These are phyloP conservation scores for Phyllosticta citrichinensis DNA, from an alignment of 2,329 filamentous ascomycete species.

Conservation along the genomic window DNA sequence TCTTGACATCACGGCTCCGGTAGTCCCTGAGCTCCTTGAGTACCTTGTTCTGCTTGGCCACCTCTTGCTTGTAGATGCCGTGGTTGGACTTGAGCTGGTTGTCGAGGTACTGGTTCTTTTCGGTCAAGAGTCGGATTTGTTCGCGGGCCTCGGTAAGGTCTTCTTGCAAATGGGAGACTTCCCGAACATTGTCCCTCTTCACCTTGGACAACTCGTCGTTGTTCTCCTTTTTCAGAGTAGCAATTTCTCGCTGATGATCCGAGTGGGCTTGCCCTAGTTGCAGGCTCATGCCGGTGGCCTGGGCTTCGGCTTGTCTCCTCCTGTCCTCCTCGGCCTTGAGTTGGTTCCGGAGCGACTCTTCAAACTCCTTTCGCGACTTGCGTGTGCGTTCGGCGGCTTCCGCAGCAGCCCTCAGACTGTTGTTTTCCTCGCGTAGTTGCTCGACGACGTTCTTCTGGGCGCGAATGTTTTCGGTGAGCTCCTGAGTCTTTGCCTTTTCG, in stretches of 20 bases:
- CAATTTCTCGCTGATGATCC: conserved; percentile 1
- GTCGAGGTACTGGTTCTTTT: conserved; percentile 8
- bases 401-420: conserved; percentile 3
- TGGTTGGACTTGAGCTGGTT: conserved; percentile 4
- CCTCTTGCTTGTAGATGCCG: conserved; percentile 1
- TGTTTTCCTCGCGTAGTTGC: conserved; percentile 36
- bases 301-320: conserved; percentile 6
- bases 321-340: conserved; percentile 8
- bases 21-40: background rate
- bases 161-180: conserved; percentile 2
- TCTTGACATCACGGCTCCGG: background rate
- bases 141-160: conserved; percentile 5
- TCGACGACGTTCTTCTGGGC: conserved; percentile 56
- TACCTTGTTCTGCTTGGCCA: conserved; percentile 3
- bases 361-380: conserved; percentile 7
- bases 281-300: conserved; percentile 6
- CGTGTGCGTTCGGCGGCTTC: conserved; percentile 3
- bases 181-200: background rate
- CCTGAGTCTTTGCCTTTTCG: conserved; percentile 42
- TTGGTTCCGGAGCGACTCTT: conserved; percentile 5
- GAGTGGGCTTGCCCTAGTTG: conserved; percentile 6
- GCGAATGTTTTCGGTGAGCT: conserved; percentile 52
- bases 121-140: conserved; percentile 1
- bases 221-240: conserved; percentile 4
- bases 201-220: conserved; percentile 1